Base-by-base conservation (phyloP, 2,329 filamentous ascomycete species). In the Xylariaceae sp. region DNA sequence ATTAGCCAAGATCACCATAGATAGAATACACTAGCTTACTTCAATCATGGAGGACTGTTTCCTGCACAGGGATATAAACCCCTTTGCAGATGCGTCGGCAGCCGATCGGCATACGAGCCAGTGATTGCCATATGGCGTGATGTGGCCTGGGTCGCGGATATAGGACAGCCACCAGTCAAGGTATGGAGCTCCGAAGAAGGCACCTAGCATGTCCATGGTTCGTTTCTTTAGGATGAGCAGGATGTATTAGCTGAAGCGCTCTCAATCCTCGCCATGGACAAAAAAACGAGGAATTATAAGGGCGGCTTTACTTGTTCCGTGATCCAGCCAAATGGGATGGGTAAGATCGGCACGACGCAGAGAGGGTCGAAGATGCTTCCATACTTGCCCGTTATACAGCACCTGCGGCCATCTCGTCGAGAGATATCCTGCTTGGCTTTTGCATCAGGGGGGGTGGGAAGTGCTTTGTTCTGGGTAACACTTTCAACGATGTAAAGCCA, bases 151-250 rank as follows among this genome's bases (percentile, higher is more conserved):
- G 8, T 47, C 17, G 15, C 31, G 11, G 26, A 35, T 35, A 39
- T 55, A 57, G 3, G 38, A 38, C n/a, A 59, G 39, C 59, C 59
- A 62, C 57, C 57, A 61, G 40, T 60, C 54, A 7, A 48, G 46
- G 36, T 62, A 59, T 2, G 43, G 41, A 4, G 37, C 47, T 2
- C 48, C 44, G 32, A 61, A 59, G 44, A 60, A 61, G n/a, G 51
- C 57, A 13, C 47, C 44, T 7, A 57, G 49, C 48, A 56, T 53
- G 3, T 50, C 46, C 9, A 31, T 27, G 7, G 52, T 44, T 5
- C 30, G 31, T 2, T 40, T 17, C 46, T 52, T 16, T 9, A n/a
- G n/a, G n/a, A n/a, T n/a, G n/a, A n/a, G n/a, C 18, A 12, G 3
- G 17, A 17, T 24, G 9, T 31, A 12, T 31, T 9, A 30, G 26